A percentile compares a stretch with the other conserved stretches of the same genome.
These are phyloP conservation scores for Beauveria australis DNA, from an alignment of 2,329 filamentous ascomycete genomes.

Conservation along the genomic window DNA sequence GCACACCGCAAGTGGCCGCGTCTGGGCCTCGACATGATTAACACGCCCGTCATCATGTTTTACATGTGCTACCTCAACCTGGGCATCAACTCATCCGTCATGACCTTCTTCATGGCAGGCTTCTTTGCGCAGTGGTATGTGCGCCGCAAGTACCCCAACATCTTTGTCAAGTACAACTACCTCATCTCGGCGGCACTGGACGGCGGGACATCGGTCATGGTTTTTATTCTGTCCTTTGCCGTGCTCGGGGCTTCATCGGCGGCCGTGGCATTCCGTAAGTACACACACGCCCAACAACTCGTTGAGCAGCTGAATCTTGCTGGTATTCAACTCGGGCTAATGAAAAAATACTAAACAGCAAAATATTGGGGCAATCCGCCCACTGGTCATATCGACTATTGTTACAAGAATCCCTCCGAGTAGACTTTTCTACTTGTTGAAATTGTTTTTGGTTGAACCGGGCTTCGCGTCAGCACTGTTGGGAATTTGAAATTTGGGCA, in stretches of 20 bases:
- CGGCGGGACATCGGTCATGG: conserved; percentile 16
- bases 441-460: too few species aligned
- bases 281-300: neutral
- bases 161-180: conserved; percentile 22
- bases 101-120: conserved; percentile 25
- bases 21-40: conserved; percentile 24
- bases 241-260: conserved; percentile 12
- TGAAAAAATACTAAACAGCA: neutral
- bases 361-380: conserved; percentile 8
- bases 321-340: neutral
- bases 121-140: conserved; percentile 24
- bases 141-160: conserved; percentile 16
- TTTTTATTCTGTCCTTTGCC: conserved; percentile 16
- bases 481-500: too few species aligned
- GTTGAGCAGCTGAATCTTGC: neutral
- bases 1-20: conserved; percentile 20
- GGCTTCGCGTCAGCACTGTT: neutral
- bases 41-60: conserved; percentile 33
- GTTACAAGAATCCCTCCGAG: neutral
- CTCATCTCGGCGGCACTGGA: conserved; percentile 16
- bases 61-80: conserved; percentile 34
- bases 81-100: conserved; percentile 28
- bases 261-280: conserved; percentile 7
- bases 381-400: conserved; percentile 7
- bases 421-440: neutral